A percentile compares a stretch with the other conserved stretches of the same genome.
Evolutionary conservation across 140 eudicot species (phyloP).

Genomic region (Artemisia princeps): DNA sequence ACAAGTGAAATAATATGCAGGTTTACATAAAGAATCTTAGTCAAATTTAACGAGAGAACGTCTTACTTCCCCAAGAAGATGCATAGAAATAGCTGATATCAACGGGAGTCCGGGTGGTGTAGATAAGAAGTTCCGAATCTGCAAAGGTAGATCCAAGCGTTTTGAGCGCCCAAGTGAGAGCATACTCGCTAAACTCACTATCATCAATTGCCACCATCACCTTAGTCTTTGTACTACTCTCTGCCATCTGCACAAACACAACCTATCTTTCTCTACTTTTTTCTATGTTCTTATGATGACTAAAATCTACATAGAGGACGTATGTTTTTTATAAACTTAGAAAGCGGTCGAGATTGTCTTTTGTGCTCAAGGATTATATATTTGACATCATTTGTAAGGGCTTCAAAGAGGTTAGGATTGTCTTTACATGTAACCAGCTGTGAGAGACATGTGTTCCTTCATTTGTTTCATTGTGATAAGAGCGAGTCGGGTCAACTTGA

Average conservation of each 20-base stretch:
- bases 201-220: background rate
- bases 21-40: no score
- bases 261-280: background rate
- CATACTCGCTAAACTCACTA: constrained; percentile 32
- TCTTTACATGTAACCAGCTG: constrained; percentile 18
- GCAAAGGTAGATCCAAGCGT: constrained; percentile 23
- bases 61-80: constrained; percentile 27
- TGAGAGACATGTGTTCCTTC: constrained; percentile 16
- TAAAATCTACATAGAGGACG: background rate
- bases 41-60: background rate
- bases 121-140: constrained; percentile 28
- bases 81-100: constrained; percentile 31
- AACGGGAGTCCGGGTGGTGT: constrained; percentile 12
- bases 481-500: constrained; percentile 1
- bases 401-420: constrained; percentile 16
- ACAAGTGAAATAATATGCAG: no score
- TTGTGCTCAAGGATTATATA: background rate
- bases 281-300: background rate
- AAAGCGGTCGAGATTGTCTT: constrained; percentile 16
- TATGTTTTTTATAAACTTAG: background rate
- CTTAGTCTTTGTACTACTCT: constrained; percentile 8
- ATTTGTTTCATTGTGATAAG: constrained; percentile 15
- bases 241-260: constrained; percentile 25
- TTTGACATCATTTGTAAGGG: background rate
- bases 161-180: constrained; percentile 42